Evolutionary conservation across 2,329 filamentous ascomycete genomes (phyloP).

Genomic region (Lecanicillium sp.): DNA sequence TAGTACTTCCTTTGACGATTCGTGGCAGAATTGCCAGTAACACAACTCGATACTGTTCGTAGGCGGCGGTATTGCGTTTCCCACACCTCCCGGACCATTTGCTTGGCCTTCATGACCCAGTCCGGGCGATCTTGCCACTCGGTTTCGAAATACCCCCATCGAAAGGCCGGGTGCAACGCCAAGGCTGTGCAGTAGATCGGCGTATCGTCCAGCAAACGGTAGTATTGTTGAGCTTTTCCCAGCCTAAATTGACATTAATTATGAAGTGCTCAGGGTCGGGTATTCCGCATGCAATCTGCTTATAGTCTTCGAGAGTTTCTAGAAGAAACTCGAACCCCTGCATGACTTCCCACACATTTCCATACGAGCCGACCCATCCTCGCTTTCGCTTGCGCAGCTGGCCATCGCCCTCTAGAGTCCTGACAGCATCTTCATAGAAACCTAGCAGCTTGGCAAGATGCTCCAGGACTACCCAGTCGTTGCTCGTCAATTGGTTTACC

Average conservation of each 20-base stretch:
- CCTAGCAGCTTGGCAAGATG: slow-evolving; percentile 7
- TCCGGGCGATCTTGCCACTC: background rate
- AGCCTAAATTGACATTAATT: background rate
- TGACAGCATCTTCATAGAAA: slow-evolving; percentile 9
- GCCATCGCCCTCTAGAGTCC: slow-evolving; percentile 11
- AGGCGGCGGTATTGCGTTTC: background rate
- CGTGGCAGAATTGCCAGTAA: background rate
- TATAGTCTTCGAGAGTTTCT: background rate
- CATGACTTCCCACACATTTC: slow-evolving; percentile 10
- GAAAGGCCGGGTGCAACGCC: background rate
- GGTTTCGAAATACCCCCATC: background rate
- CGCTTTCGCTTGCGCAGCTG: slow-evolving; percentile 6
- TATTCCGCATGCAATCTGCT: background rate
- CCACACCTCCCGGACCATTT: slow-evolving; percentile 1
- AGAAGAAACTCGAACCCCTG: slow-evolving; percentile 5
- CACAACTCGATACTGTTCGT: background rate
- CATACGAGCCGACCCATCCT: slow-evolving; percentile 10
- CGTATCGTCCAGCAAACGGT: background rate
- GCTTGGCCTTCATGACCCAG: background rate
- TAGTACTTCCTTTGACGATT: slow-evolving; percentile 7
- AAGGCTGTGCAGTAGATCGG: slow-evolving; percentile 1
- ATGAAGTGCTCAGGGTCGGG: background rate
- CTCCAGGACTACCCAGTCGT: slow-evolving; percentile 9
- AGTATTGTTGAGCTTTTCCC: slow-evolving; percentile 2
- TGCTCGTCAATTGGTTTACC: slow-evolving; percentile 7